Conservation (phyloP, 345 rosid species). For the Linum lewisii region DNA sequence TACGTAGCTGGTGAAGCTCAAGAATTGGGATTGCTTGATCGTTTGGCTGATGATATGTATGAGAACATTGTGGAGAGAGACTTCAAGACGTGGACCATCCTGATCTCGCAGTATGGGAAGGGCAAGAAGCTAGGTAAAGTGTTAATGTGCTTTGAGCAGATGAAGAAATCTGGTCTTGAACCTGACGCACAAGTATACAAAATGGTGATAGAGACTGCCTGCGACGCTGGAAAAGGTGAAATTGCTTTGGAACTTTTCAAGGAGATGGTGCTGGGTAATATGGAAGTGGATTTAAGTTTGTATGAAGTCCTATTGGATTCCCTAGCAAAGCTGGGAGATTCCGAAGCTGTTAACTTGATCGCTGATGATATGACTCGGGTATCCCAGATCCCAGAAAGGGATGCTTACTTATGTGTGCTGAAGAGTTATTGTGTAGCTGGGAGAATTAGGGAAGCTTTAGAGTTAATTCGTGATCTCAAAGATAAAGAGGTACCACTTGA, state of each 20-base stretch:
- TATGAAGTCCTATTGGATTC: conserved; percentile 49
- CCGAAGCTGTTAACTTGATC: conserved; percentile 36
- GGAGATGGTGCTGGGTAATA: conserved; percentile 56
- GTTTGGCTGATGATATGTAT: conserved; percentile 59
- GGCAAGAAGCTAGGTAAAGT: conserved; percentile 55
- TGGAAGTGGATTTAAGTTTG: conserved; percentile 35
- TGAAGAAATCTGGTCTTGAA: conserved; percentile 47
- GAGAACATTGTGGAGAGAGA: conserved; percentile 37
- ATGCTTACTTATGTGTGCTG: conserved; percentile 42
- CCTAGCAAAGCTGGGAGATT: conserved; percentile 36
- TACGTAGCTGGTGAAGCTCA: conserved; percentile 52
- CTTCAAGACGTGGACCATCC: conserved; percentile 63
- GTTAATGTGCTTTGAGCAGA: conserved; percentile 44
- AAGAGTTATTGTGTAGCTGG: conserved; percentile 62
- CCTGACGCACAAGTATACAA: conserved; percentile 42
- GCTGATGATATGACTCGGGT: conserved; percentile 52
- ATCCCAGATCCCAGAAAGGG: conserved; percentile 39
- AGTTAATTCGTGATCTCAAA: conserved; percentile 50
- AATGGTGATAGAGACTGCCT: conserved; percentile 39
- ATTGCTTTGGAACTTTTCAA: conserved; percentile 57
- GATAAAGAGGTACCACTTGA: conserved; percentile 34
- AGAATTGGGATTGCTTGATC: conserved; percentile 37
- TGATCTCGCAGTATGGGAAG: conserved; percentile 51
- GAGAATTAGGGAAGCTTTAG: conserved; percentile 66
- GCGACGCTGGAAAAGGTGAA: conserved; percentile 48